These are phyloP conservation scores for Eucalyptus leucophloia DNA, from an alignment of 345 rosid genomes.

Conservation along the genomic window DNA sequence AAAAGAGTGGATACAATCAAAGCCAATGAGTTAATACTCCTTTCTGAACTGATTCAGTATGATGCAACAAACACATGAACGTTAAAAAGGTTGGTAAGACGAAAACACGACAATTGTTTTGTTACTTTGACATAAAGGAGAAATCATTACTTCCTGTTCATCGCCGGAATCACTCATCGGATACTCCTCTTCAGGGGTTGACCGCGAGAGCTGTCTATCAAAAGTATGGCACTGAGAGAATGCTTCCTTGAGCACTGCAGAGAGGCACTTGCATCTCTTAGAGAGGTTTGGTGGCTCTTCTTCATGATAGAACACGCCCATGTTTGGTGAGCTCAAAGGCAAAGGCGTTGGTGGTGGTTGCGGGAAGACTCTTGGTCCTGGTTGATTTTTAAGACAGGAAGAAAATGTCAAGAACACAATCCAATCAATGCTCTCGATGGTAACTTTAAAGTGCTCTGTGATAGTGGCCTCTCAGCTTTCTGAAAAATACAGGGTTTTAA, in stretches of 20 bases:
- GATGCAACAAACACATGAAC: not conserved
- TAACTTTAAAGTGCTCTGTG: not conserved
- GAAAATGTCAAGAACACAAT: not conserved
- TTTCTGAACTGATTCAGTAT: not conserved
- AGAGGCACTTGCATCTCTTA: conserved; percentile 33
- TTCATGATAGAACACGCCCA: conserved; percentile 51
- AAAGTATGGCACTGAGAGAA: conserved; percentile 34
- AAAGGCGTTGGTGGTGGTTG: not conserved
- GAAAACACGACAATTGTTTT: not conserved
- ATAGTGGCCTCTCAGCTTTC: conserved; percentile 33
- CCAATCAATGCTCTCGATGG: not conserved
- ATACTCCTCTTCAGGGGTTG: conserved; percentile 20
- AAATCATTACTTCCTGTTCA: conserved; percentile 30
- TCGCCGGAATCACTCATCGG: conserved; percentile 16
- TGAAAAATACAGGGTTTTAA: conserved; percentile 4
- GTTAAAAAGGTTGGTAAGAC: not conserved
- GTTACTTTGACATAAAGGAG: not conserved
- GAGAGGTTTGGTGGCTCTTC: conserved; percentile 14
- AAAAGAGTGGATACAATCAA: not conserved
- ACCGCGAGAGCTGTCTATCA: conserved; percentile 12
- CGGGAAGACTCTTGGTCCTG: not conserved
- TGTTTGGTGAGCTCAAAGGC: not conserved
- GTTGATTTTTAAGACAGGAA: not conserved
- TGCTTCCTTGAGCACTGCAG: conserved; percentile 34
- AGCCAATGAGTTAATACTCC: not conserved